Percentiles rank a stretch among this genome's conserved stretches.
Evolutionary conservation across 768 basidiomycete genomes (phyloP).

Genomic region (Pleurotus eryngii): DNA sequence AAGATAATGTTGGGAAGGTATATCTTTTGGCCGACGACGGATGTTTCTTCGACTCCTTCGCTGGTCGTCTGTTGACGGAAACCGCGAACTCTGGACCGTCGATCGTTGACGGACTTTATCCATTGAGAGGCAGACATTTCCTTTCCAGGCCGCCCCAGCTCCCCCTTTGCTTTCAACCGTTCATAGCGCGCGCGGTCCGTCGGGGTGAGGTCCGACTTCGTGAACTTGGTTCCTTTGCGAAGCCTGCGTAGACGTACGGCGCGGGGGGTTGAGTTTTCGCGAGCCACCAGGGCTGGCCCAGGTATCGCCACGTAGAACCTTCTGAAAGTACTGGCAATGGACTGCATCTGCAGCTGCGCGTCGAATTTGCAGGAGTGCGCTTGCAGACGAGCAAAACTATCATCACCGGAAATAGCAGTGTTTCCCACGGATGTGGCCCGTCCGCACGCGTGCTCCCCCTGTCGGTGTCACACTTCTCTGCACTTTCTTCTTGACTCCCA

Average conservation of each 20-base stretch:
- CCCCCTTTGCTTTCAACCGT: constrained; percentile 52
- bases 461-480: too few species aligned
- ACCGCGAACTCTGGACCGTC: constrained; percentile 68
- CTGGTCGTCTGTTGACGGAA: constrained; percentile 37
- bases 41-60: constrained; percentile 37
- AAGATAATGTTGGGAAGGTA: constrained; percentile 90
- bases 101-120: constrained; percentile 51
- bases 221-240: constrained; percentile 40
- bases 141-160: constrained; percentile 35
- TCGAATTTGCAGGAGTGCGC: too few species aligned
- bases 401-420: too few species aligned
- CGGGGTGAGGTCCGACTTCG: constrained; percentile 57
- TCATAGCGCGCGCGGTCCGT: constrained; percentile 60
- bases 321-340: constrained; percentile 27
- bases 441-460: too few species aligned
- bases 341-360: constrained; percentile 33
- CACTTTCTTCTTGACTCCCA: constrained; percentile 1
- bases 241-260: constrained; percentile 70
- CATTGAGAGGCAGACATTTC: constrained; percentile 54
- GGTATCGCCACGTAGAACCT: constrained; percentile 39
- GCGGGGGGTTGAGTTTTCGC: constrained; percentile 68
- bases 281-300: constrained; percentile 46
- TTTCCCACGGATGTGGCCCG: too few species aligned
- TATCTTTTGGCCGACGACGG: constrained; percentile 75
- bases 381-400: too few species aligned